These are phyloP conservation scores for Leishmania martiniquensis DNA, from an alignment of 208 protist genomes.

Conservation along the genomic window DNA sequence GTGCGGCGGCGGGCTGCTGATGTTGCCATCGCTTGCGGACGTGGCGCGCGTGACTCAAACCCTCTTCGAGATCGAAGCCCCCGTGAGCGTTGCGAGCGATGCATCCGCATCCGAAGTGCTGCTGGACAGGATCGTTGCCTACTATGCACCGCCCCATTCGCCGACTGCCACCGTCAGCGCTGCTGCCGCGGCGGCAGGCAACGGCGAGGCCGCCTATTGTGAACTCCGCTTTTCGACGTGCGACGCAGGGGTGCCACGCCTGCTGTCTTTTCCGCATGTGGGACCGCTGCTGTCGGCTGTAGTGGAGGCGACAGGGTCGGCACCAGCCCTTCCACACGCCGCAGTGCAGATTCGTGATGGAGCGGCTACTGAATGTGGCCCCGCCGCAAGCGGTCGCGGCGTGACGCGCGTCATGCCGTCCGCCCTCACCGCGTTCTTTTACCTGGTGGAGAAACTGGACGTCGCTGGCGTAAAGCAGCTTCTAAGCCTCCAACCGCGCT, in stretches of 20 bases:
- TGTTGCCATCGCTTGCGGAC: constrained; percentile 8
- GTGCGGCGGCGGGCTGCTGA: constrained; percentile 18
- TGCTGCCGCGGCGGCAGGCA: neutral
- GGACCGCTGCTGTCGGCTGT: neutral
- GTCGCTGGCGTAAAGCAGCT: constrained; percentile 46
- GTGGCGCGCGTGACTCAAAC: constrained; percentile 15
- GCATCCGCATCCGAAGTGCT: neutral
- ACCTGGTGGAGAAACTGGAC: constrained; percentile 66
- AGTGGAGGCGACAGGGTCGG: neutral
- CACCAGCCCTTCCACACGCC: neutral
- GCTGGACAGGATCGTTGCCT: neutral
- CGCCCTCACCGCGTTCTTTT: constrained; percentile 59
- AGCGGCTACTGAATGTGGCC: neutral
- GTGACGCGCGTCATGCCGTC: constrained; percentile 29
- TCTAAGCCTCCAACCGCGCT: constrained; percentile 35
- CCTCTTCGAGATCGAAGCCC: constrained; percentile 10
- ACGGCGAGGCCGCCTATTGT: neutral
- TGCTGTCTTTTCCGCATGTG: constrained; percentile 8
- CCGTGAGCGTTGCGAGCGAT: neutral
- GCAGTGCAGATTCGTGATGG: neutral
- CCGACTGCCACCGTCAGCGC: neutral
- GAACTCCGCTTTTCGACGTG: constrained; percentile 1
- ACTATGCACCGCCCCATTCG: constrained; percentile 1
- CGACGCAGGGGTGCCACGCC: neutral
- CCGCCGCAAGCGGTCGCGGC: neutral